Evolutionary conservation across 2,329 filamentous ascomycete species (phyloP).

Genomic region (Parafenestella ontariensis): DNA sequence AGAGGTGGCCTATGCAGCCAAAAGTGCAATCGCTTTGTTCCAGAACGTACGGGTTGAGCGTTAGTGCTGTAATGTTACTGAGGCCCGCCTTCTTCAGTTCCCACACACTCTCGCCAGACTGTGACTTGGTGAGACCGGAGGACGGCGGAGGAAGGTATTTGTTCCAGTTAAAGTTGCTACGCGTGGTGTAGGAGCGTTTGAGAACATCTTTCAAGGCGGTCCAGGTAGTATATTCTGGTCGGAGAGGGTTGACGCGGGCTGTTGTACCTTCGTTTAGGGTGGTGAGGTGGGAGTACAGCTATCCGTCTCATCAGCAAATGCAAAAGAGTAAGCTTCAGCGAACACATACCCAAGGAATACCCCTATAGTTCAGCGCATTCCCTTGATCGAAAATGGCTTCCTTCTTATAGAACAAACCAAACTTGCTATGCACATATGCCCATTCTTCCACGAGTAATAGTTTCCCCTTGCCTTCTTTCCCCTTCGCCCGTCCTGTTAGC

Average conservation of each 20-base stretch:
- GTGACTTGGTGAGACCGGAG: neutral
- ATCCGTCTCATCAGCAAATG: slow-evolving; percentile 1
- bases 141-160: slow-evolving; percentile 32
- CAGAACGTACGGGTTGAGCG: slow-evolving; percentile 41
- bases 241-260: slow-evolving; percentile 29
- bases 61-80: slow-evolving; percentile 24
- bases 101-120: slow-evolving; percentile 4
- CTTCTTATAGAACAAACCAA: slow-evolving; percentile 39
- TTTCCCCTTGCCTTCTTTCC: slow-evolving; percentile 33
- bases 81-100: slow-evolving; percentile 10
- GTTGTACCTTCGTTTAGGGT: slow-evolving; percentile 32
- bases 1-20: slow-evolving; percentile 42
- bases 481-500: slow-evolving; percentile 34
- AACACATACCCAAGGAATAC: slow-evolving; percentile 45
- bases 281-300: slow-evolving; percentile 43
- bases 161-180: slow-evolving; percentile 42
- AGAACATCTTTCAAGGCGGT: slow-evolving; percentile 32
- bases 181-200: slow-evolving; percentile 26
- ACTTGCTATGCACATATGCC: slow-evolving; percentile 35
- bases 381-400: slow-evolving; percentile 45
- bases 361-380: slow-evolving; percentile 43
- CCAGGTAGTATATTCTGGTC: slow-evolving; percentile 29
- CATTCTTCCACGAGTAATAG: slow-evolving; percentile 46
- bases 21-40: slow-evolving; percentile 37
- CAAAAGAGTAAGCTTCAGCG: neutral